Conservation (phyloP, 441 rosid genomes). For the Mallotus japonicus region DNA sequence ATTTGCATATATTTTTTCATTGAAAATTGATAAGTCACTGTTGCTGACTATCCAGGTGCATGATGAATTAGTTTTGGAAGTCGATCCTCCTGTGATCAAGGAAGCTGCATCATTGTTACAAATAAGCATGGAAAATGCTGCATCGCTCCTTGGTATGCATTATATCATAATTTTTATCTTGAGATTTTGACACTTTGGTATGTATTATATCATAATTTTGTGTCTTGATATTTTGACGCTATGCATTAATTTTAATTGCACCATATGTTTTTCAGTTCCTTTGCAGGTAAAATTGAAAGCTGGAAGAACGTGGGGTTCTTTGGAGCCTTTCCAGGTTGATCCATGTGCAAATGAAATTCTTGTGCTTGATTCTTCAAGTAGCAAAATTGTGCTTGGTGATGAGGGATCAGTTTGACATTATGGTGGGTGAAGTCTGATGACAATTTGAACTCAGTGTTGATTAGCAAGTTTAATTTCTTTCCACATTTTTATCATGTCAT, state of each 20-base stretch:
- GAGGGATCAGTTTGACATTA: conserved; percentile 4
- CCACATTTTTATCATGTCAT: neutral
- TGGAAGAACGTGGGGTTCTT: conserved; percentile 96
- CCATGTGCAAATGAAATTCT: conserved; percentile 31
- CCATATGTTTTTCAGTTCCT: conserved; percentile 58
- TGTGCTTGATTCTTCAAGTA: conserved; percentile 23
- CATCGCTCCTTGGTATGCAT: conserved; percentile 64
- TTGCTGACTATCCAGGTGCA: conserved; percentile 54
- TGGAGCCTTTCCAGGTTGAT: conserved; percentile 59
- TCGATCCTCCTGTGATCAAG: conserved; percentile 62
- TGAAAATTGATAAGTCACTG: conserved; percentile 12
- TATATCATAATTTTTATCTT: conserved; percentile 1
- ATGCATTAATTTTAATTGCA: conserved; percentile 11
- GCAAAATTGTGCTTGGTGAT: conserved; percentile 1
- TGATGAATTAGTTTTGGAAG: conserved; percentile 93
- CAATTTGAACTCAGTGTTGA: conserved; percentile 3
- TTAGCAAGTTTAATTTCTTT: neutral
- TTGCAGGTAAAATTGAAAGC: conserved; percentile 76
- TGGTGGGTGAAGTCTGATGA: conserved; percentile 14
- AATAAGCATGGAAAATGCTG: conserved; percentile 83
- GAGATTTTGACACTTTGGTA: conserved; percentile 8
- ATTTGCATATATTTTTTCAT: neutral
- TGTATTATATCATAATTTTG: neutral
- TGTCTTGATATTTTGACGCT: conserved; percentile 15
- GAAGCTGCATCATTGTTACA: conserved; percentile 73